Percentiles rank a stretch among this genome's conserved stretches.
phyloP scores from a whole-genome alignment of 768 basidiomycete genomes.

The Auriscalpium vulgare region DNA sequence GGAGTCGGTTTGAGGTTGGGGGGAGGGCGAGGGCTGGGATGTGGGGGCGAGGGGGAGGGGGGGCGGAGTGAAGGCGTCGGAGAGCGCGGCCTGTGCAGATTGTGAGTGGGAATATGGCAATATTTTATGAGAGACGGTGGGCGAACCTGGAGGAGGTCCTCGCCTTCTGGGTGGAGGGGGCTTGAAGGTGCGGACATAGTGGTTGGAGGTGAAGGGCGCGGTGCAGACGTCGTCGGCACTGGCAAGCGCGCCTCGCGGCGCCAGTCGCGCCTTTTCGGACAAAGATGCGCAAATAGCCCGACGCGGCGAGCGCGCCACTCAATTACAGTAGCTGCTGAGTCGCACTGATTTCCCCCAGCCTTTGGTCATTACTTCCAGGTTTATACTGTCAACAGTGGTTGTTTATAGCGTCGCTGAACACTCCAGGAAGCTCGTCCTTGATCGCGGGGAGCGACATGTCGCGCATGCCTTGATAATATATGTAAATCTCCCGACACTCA shows the following conservation, averaged over 20 bases:
- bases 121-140: too few species aligned
- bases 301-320: too few species aligned
- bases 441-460: too few species aligned
- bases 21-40: neutral
- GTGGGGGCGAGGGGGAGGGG: slow-evolving; percentile 8
- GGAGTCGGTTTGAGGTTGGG: neutral
- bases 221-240: neutral
- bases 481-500: too few species aligned
- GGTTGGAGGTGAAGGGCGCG: neutral
- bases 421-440: too few species aligned
- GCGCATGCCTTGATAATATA: too few species aligned
- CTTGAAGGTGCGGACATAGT: slow-evolving; percentile 1
- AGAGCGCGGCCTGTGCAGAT: slow-evolving; percentile 12
- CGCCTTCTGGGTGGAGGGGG: slow-evolving; percentile 11
- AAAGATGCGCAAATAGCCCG: neutral
- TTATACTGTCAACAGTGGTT: too few species aligned
- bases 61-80: slow-evolving; percentile 10
- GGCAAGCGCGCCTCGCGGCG: neutral
- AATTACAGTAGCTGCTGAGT: too few species aligned
- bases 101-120: neutral
- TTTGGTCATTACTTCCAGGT: too few species aligned
- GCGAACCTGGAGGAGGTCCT: slow-evolving; percentile 15
- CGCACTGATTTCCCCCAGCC: too few species aligned
- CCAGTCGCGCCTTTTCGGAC: neutral
- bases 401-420: too few species aligned